Evolutionary conservation across 139 green algal species (phyloP).

Genomic region (Coccomyxa sp.): DNA sequence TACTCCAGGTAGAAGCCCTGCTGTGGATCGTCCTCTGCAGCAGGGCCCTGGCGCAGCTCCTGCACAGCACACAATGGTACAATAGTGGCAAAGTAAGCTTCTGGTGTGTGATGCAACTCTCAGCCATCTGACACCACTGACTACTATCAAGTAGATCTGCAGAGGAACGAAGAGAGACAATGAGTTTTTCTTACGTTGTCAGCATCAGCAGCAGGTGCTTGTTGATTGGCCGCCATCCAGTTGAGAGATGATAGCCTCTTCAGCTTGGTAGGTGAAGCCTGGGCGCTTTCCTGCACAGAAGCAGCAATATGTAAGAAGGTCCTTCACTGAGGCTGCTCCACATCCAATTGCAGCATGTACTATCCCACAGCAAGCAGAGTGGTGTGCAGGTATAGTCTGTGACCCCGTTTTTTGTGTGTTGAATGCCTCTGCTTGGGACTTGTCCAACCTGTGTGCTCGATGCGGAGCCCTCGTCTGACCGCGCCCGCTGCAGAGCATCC

Average conservation of each 20-base stretch:
- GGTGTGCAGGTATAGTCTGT: neutral
- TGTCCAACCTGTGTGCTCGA: neutral
- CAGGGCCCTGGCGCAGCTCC: neutral
- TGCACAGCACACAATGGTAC: neutral
- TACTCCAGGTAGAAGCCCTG: constrained; percentile 25
- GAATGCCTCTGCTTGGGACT: neutral
- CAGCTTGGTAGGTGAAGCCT: too few species aligned
- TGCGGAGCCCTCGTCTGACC: too few species aligned
- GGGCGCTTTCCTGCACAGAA: too few species aligned
- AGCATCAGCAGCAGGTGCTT: neutral
- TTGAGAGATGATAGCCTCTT: too few species aligned
- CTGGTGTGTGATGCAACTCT: too few species aligned
- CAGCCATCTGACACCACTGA: too few species aligned
- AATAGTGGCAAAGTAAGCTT: neutral
- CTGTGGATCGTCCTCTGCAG: neutral
- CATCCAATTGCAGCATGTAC: neutral
- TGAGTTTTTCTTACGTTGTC: neutral
- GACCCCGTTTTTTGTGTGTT: neutral
- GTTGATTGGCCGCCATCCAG: too few species aligned
- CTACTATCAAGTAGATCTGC: neutral
- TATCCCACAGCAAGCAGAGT: neutral
- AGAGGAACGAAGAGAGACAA: neutral
- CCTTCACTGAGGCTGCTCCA: too few species aligned
- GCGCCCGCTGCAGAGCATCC: too few species aligned
- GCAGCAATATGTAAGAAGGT: too few species aligned